A percentile compares a stretch with the other conserved stretches of the same genome.
phyloP scores from a whole-genome alignment of 2,329 filamentous ascomycete genomes.

The Aspergillus terreus region DNA sequence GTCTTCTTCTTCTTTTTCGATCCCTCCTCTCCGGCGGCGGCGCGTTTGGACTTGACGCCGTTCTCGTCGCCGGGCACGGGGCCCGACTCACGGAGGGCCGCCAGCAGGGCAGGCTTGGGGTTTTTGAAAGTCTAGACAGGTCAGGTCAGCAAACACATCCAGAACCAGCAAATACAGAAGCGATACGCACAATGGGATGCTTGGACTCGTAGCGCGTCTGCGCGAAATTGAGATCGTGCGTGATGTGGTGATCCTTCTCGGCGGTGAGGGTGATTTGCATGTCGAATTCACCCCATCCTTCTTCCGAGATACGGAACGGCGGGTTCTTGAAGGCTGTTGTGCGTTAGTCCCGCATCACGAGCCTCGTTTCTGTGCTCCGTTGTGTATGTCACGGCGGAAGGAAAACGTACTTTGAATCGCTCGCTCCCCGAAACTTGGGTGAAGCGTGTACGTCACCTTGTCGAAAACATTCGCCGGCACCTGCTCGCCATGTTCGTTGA shows the following conservation, averaged over 20 bases:
- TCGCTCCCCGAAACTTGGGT: slow-evolving; percentile 85
- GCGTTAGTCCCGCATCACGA: slow-evolving; percentile 5
- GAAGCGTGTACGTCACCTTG: slow-evolving; percentile 87
- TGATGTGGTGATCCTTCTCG: slow-evolving; percentile 79
- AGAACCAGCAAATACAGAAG: slow-evolving; percentile 13
- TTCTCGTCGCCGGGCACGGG: slow-evolving; percentile 73
- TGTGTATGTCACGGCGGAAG: not conserved
- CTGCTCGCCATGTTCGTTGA: slow-evolving; percentile 84
- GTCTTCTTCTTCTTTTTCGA: slow-evolving; percentile 74
- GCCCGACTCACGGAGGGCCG: slow-evolving; percentile 76
- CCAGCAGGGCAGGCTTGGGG: slow-evolving; percentile 79
- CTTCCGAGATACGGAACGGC: slow-evolving; percentile 85
- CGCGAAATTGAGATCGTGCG: slow-evolving; percentile 90
- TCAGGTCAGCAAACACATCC: not conserved
- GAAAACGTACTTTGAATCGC: slow-evolving; percentile 69
- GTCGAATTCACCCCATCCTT: slow-evolving; percentile 98
- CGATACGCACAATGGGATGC: slow-evolving; percentile 61
- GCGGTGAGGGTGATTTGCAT: slow-evolving; percentile 80
- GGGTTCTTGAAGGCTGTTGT: slow-evolving; percentile 69
- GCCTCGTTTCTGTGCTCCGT: no score
- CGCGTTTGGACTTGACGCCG: slow-evolving; percentile 59
- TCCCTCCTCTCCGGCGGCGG: slow-evolving; percentile 53
- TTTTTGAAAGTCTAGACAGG: slow-evolving; percentile 72
- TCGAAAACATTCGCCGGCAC: slow-evolving; percentile 80
- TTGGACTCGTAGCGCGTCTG: slow-evolving; percentile 76